Evolutionary conservation across 2,329 filamentous ascomycete genomes (phyloP).

Genomic region (Exserohilum rostratum): DNA sequence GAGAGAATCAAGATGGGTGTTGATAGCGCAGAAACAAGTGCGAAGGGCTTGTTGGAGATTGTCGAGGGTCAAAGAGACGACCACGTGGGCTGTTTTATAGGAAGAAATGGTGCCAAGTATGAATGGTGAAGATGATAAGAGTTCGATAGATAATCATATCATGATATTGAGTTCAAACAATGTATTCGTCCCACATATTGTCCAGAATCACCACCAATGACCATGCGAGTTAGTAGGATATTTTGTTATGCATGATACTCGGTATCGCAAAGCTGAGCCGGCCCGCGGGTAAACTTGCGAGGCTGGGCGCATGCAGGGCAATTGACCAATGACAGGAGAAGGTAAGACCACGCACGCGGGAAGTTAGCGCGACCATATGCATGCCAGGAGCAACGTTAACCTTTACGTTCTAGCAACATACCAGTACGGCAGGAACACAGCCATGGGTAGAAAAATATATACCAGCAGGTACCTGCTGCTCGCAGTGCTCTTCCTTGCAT

Average conservation of each 20-base stretch:
- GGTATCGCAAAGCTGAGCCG: no score
- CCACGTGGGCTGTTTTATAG: slow-evolving; percentile 35
- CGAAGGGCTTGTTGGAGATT: slow-evolving; percentile 39
- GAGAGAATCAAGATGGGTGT: slow-evolving; percentile 15
- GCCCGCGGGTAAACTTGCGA: no score
- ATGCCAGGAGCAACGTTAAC: slow-evolving; percentile 7
- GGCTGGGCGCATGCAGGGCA: background rate
- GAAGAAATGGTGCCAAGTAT: slow-evolving; percentile 24
- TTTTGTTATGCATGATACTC: no score
- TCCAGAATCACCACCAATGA: no score
- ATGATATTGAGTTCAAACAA: background rate
- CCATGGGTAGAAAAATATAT: no score
- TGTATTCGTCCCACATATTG: no score
- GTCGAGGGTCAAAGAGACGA: slow-evolving; percentile 39
- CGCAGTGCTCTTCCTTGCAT: no score
- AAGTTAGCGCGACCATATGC: background rate
- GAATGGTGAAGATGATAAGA: slow-evolving; percentile 20
- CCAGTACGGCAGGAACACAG: no score
- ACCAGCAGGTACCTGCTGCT: no score
- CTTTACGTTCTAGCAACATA: slow-evolving; percentile 12
- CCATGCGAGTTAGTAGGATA: no score
- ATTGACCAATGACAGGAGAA: slow-evolving; percentile 15
- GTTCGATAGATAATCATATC: no score
- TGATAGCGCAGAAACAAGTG: slow-evolving; percentile 42
- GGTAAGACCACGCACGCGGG: slow-evolving; percentile 17